A percentile compares a stretch with the other conserved stretches of the same genome.
Evolutionary conservation across 306 rosid genomes (phyloP).

Genomic region (Abrus precatorius): DNA sequence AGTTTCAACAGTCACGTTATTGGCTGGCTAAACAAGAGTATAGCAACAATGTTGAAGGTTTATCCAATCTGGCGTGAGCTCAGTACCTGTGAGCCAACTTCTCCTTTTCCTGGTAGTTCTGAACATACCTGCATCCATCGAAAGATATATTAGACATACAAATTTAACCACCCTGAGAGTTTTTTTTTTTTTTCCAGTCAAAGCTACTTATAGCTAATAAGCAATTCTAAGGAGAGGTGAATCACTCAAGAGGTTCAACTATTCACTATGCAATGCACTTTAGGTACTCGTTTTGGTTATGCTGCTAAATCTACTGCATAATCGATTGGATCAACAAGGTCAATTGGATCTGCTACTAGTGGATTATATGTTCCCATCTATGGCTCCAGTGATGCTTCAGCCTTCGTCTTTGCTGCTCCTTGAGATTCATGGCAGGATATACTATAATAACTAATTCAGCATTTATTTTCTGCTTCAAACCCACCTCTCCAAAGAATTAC

Average conservation of each 20-base stretch:
- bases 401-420: too few species aligned
- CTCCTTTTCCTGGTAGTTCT: constrained; percentile 67
- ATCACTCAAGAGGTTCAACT: neutral
- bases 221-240: neutral
- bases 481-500: neutral
- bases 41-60: constrained; percentile 35
- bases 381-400: too few species aligned
- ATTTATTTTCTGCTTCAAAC: neutral
- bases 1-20: constrained; percentile 48
- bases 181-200: neutral
- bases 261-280: neutral
- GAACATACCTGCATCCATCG: constrained; percentile 66
- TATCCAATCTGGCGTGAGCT: constrained; percentile 44
- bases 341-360: too few species aligned
- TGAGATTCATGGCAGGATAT: constrained; percentile 26
- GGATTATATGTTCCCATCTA: too few species aligned
- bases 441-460: neutral
- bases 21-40: constrained; percentile 38
- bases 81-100: constrained; percentile 71
- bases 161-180: neutral
- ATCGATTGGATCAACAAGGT: too few species aligned
- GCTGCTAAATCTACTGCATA: too few species aligned
- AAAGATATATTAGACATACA: constrained; percentile 25
- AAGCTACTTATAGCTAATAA: constrained; percentile 2
- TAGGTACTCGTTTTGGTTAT: too few species aligned